Evolutionary conservation across 2,329 filamentous ascomycete species (phyloP).

Genomic region (Leptodontidium sp.): DNA sequence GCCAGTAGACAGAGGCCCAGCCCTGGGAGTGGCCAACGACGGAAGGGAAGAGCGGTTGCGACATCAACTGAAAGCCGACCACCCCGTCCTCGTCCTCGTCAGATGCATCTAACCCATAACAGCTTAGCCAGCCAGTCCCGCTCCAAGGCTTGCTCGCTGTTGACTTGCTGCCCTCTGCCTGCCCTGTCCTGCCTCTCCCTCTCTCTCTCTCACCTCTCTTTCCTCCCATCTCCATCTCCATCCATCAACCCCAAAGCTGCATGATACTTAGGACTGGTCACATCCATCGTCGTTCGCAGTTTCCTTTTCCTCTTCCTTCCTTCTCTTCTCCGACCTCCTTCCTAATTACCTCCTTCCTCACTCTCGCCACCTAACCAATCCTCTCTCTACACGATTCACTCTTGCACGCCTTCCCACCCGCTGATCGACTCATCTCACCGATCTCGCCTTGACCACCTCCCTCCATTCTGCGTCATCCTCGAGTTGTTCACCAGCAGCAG

Average conservation of each 20-base stretch:
- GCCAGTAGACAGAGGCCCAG: too few relatives aligned
- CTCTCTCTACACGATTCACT: conserved; percentile 27
- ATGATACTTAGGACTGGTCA: conserved; percentile 38
- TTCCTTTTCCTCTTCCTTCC: conserved; percentile 42
- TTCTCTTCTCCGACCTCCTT: conserved; percentile 46
- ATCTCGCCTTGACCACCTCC: conserved; percentile 32
- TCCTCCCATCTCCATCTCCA: conserved; percentile 6
- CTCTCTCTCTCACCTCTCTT: background rate
- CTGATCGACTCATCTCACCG: conserved; percentile 31
- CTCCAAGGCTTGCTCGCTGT: conserved; percentile 7
- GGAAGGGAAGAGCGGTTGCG: background rate
- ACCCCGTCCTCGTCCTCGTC: background rate
- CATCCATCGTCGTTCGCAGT: conserved; percentile 44
- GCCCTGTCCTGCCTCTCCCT: background rate
- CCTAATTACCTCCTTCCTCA: conserved; percentile 43
- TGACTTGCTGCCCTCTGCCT: background rate
- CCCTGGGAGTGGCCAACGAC: too few relatives aligned
- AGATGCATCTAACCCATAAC: background rate
- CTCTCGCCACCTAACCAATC: conserved; percentile 29
- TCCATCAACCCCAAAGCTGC: conserved; percentile 12
- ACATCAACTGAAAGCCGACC: conserved; percentile 8
- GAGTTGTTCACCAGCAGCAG: conserved; percentile 37
- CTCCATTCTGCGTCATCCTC: conserved; percentile 38
- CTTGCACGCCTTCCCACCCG: conserved; percentile 9
- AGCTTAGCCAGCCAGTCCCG: background rate